Evolutionary conservation across 1,139 yeast species (phyloP).

Genomic region (Yamadazyma diddensiae): DNA sequence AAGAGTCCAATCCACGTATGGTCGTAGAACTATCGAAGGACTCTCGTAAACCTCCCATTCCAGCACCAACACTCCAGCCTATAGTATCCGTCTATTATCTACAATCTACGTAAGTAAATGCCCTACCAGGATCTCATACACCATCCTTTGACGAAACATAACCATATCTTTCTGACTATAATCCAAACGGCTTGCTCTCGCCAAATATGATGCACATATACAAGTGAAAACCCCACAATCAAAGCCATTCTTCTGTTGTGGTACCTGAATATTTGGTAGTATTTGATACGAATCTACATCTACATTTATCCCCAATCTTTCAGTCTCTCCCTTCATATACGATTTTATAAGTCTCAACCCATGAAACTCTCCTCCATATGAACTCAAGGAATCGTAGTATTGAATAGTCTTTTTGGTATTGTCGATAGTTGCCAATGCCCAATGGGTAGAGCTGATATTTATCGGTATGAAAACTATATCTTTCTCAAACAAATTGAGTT

Average conservation of each 20-base stretch:
- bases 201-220: conserved; percentile 64
- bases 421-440: conserved; percentile 88
- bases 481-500: conserved; percentile 61
- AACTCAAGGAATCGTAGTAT: conserved; percentile 73
- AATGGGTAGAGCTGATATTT: conserved; percentile 78
- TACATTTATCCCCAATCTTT: conserved; percentile 36
- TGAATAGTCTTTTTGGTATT: conserved; percentile 54
- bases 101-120: conserved; percentile 1
- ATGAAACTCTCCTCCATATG: conserved; percentile 34
- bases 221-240: conserved; percentile 97
- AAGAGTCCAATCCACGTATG: too few relatives aligned
- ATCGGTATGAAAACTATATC: conserved; percentile 78
- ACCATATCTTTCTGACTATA: conserved; percentile 74
- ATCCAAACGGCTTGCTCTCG: conserved; percentile 43
- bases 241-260: conserved; percentile 84
- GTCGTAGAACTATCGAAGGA: too few relatives aligned
- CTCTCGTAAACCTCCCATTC: too few relatives aligned
- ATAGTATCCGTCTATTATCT: too few relatives aligned
- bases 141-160: conserved; percentile 68
- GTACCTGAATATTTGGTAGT: conserved; percentile 48
- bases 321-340: conserved; percentile 60
- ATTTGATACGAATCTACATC: conserved; percentile 32
- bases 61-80: too few relatives aligned
- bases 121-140: conserved; percentile 38
- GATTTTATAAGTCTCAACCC: conserved; percentile 47